Evolutionary conservation across 2,329 filamentous ascomycete genomes (phyloP).

Genomic region (Fusarium agapanthi): DNA sequence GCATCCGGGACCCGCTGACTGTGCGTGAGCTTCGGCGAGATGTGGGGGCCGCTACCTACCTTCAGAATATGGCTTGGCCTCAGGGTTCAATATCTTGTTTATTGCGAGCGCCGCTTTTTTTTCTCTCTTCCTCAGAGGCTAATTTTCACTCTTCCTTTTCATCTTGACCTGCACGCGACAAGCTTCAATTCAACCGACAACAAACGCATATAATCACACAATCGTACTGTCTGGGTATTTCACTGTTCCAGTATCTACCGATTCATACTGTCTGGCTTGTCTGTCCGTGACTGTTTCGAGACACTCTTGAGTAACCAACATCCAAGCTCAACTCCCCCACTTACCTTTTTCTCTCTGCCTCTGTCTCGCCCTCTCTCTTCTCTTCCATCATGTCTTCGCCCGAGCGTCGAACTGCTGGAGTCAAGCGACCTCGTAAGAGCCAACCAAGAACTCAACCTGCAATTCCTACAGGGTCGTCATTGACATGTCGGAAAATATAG

Average conservation of each 20-base stretch:
- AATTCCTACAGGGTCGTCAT: constrained; percentile 5
- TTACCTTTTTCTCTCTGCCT: constrained; percentile 1
- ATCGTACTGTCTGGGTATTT: neutral
- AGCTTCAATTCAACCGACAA: neutral
- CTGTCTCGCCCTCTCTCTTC: neutral
- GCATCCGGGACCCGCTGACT: constrained; percentile 27
- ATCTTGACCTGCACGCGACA: constrained; percentile 11
- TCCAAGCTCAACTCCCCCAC: constrained; percentile 15
- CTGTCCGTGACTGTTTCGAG: constrained; percentile 1
- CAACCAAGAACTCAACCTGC: neutral
- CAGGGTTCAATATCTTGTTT: constrained; percentile 30
- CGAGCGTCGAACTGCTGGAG: constrained; percentile 51
- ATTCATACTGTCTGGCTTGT: constrained; percentile 10
- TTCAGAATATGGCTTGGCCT: constrained; percentile 21
- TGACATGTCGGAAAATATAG: constrained; percentile 53
- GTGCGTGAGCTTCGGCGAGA: constrained; percentile 3
- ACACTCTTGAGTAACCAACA: constrained; percentile 7
- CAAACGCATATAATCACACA: neutral
- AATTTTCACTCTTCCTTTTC: constrained; percentile 19
- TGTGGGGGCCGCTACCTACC: constrained; percentile 19
- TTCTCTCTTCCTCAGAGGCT: neutral
- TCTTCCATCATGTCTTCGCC: constrained; percentile 50
- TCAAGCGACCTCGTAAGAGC: constrained; percentile 55
- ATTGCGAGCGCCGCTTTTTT: constrained; percentile 8
- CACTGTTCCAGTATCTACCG: neutral